A percentile compares a stretch with the other conserved stretches of the same genome.
Conservation (phyloP, 2,329 filamentous ascomycete genomes). For the Fusarium stilboides region DNA sequence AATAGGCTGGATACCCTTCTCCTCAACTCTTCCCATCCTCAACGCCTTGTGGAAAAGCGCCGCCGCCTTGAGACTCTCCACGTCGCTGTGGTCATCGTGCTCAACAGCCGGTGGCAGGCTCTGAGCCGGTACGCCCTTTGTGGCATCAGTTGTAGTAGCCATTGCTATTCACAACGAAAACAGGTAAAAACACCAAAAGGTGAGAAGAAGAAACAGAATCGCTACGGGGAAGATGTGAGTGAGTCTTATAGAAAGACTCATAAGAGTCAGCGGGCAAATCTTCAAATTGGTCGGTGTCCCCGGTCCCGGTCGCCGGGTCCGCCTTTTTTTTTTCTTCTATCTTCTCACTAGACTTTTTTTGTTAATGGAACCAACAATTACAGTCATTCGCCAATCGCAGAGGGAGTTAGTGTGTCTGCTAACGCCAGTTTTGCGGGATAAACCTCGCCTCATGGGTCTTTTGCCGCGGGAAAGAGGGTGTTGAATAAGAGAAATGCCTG, state of each 20-base stretch:
- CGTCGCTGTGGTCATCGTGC: conserved; percentile 49
- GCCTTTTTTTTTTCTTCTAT: conserved; percentile 31
- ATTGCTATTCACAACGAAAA: neutral
- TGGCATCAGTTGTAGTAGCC: conserved; percentile 31
- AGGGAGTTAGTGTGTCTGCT: conserved; percentile 21
- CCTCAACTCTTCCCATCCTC: conserved; percentile 59
- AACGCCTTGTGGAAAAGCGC: conserved; percentile 53
- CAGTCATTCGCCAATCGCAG: conserved; percentile 36
- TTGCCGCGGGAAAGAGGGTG: conserved; percentile 5
- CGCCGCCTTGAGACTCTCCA: conserved; percentile 47
- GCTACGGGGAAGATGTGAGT: conserved; percentile 2
- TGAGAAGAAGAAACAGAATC: neutral
- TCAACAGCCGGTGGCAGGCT: conserved; percentile 32
- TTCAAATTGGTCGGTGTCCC: conserved; percentile 35
- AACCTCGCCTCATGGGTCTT: conserved; percentile 36
- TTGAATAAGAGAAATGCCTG: conserved; percentile 19
- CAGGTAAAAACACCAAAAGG: neutral
- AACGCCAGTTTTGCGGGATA: conserved; percentile 42
- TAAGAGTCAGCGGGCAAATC: conserved; percentile 25
- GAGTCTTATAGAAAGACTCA: conserved; percentile 32
- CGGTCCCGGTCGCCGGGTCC: conserved; percentile 40
- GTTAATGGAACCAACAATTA: conserved; percentile 6
- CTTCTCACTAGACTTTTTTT: conserved; percentile 18
- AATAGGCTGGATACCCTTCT: conserved; percentile 61
- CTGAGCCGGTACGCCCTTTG: conserved; percentile 37